Percentiles rank a stretch among this genome's conserved stretches.
phyloP scores from a whole-genome alignment of 208 protist species.

The Acanthamoeba quina region DNA sequence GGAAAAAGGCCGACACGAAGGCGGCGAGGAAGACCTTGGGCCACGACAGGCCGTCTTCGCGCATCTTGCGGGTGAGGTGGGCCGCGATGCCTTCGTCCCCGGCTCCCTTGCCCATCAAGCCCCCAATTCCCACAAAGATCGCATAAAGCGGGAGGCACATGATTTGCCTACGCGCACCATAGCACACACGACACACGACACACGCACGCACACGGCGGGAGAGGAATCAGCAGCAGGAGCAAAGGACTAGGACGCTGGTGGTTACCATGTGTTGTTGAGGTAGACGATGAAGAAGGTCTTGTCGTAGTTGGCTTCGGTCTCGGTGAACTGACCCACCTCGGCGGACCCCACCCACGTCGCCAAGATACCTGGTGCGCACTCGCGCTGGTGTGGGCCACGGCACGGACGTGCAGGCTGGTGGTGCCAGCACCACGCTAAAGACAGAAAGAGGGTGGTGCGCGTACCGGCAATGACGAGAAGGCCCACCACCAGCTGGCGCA shows the following conservation, averaged over 20 bases:
- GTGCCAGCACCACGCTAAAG: background rate
- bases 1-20: background rate
- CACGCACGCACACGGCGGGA: background rate
- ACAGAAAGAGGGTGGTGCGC: background rate
- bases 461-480: background rate
- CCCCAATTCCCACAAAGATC: background rate
- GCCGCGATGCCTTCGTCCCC: background rate
- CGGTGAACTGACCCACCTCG: slow-evolving; percentile 17
- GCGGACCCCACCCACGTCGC: slow-evolving; percentile 13
- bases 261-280: slow-evolving; percentile 31
- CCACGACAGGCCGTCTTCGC: slow-evolving; percentile 6
- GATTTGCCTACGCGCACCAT: background rate
- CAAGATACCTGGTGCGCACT: background rate
- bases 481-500: background rate
- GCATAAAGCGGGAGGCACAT: slow-evolving; percentile 13
- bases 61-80: slow-evolving; percentile 5
- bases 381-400: too few relatives aligned
- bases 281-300: slow-evolving; percentile 55
- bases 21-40: background rate
- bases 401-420: background rate
- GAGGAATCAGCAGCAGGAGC: background rate
- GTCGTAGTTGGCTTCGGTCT: slow-evolving; percentile 1
- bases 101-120: background rate
- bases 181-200: background rate
- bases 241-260: background rate